Evolutionary conservation across 345 rosid genomes (phyloP), one percentile per base, ranked within the genome.

Genomic region (Microthlaspi erraticum): DNA sequence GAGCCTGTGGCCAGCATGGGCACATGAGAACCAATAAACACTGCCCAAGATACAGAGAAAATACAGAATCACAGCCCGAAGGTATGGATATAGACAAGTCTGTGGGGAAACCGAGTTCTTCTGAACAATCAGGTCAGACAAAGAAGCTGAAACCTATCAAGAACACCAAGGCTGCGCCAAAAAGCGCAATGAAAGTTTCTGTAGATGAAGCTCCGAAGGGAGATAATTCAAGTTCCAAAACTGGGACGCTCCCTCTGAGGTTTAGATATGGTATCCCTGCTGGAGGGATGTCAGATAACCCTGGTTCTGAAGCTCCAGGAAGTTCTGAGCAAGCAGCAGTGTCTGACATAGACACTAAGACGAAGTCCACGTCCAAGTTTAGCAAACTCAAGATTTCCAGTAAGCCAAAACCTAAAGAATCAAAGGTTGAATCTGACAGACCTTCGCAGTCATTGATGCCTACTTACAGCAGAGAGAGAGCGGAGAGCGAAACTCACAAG

Each of bases 11-110:
- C 65, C 91, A 94, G 99, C 86, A 83, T 81, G 99, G 99, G 65
- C 99, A 91, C 82, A 94, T 89, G 99, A 94, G 93, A 79, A 94
- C 99, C 80, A 94, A 94, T 84, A 89, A 94, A 69, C 75, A 91
- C 85, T 94, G 99, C 81, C 99, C 98, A 12, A 91, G 79, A 83
- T 89, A 94, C 66, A 78, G 93, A 74, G 95, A 90, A 80, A 91
- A 88, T 72, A 85, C 88, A 48, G 97, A 91, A 36, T 48, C 84
- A 42, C 88, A 79, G 62, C 57, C 68, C 17, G 90, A 88, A 62
- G 59, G 84, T 48, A 65, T 76, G 3, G 88, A 88, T 67, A 16
- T 77, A 41, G 95, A 91, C 38, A 94, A 84, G 74, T 51, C 81
- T 71, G 69, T 78, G 3, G 89, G 72, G 29, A 91, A 85, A 80